Conservation (phyloP, 805 yeast genomes). For the Suhomyces xylopsoci region DNA sequence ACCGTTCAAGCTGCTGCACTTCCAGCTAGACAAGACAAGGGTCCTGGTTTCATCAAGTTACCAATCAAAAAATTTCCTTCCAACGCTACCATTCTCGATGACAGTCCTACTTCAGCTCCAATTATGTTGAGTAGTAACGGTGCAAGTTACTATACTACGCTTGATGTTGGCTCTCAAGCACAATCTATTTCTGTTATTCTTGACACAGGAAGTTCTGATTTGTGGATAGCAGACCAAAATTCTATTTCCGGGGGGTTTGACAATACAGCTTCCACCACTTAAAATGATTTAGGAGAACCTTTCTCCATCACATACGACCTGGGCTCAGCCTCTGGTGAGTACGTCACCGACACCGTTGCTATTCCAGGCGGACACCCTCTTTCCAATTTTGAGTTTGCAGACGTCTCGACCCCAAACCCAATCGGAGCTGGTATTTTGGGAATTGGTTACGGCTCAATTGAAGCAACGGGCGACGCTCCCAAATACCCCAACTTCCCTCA, state of each 20-base stretch:
- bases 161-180: slow-evolving; percentile 9
- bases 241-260: slow-evolving; percentile 18
- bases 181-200: slow-evolving; percentile 8
- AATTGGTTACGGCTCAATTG: neutral
- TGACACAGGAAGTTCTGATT: slow-evolving; percentile 13
- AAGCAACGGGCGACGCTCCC: neutral
- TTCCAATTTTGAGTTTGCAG: slow-evolving; percentile 8
- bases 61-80: neutral
- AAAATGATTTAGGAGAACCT: neutral
- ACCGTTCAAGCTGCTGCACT: neutral
- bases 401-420: slow-evolving; percentile 5
- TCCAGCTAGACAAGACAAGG: neutral
- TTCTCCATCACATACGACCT: slow-evolving; percentile 20
- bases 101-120: neutral
- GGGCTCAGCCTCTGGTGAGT: slow-evolving; percentile 5
- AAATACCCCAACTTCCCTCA: slow-evolving; percentile 14
- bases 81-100: neutral
- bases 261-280: slow-evolving; percentile 6
- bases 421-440: slow-evolving; percentile 11
- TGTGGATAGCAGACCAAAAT: slow-evolving; percentile 4
- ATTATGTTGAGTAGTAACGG: neutral
- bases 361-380: slow-evolving; percentile 6
- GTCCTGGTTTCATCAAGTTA: neutral
- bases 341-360: slow-evolving; percentile 5
- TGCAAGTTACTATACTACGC: slow-evolving; percentile 2